phyloP scores from a whole-genome alignment of 2,329 filamentous ascomycete species.

The Sordariomycetes sp. region DNA sequence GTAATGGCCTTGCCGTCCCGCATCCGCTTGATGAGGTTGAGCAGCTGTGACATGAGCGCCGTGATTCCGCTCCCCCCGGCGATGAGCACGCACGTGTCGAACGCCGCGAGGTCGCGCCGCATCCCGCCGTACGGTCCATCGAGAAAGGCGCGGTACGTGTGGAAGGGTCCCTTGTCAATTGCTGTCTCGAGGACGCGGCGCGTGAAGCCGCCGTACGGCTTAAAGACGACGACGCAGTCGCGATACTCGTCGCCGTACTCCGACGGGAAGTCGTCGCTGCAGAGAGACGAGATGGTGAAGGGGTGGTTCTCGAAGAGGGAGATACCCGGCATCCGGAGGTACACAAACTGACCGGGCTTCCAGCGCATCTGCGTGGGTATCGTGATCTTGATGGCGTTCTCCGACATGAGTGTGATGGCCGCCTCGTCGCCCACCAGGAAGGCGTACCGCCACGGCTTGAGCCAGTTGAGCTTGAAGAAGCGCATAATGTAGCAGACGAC shows the following conservation, averaged over 20 bases:
- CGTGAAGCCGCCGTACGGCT: slow-evolving; percentile 85
- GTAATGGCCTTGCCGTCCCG: slow-evolving; percentile 89
- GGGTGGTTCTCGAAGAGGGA: slow-evolving; percentile 87
- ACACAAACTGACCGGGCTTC: slow-evolving; percentile 90
- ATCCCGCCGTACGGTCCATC: slow-evolving; percentile 94
- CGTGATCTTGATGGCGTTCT: slow-evolving; percentile 91
- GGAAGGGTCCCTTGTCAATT: slow-evolving; percentile 74
- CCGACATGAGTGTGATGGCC: slow-evolving; percentile 75
- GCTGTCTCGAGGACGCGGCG: slow-evolving; percentile 71
- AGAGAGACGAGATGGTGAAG: slow-evolving; percentile 87
- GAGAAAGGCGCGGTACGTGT: slow-evolving; percentile 83
- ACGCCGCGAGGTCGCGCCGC: slow-evolving; percentile 77
- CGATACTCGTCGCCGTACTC: slow-evolving; percentile 79
- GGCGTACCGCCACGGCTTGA: slow-evolving; percentile 62
- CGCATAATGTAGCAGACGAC: slow-evolving; percentile 58
- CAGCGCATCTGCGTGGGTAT: slow-evolving; percentile 87
- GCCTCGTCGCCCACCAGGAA: slow-evolving; percentile 88
- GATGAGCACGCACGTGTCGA: slow-evolving; percentile 86
- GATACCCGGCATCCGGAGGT: slow-evolving; percentile 86
- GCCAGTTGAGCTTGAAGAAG: slow-evolving; percentile 82
- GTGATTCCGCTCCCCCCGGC: slow-evolving; percentile 93
- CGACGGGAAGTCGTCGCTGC: slow-evolving; percentile 85
- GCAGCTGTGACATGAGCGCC: slow-evolving; percentile 77
- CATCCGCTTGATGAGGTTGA: slow-evolving; percentile 94
- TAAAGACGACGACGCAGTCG: slow-evolving; percentile 83